A percentile compares a stretch with the other conserved stretches of the same genome.
phyloP scores from a whole-genome alignment of 805 yeast genomes.

The Zygotorulaspora sp. region DNA sequence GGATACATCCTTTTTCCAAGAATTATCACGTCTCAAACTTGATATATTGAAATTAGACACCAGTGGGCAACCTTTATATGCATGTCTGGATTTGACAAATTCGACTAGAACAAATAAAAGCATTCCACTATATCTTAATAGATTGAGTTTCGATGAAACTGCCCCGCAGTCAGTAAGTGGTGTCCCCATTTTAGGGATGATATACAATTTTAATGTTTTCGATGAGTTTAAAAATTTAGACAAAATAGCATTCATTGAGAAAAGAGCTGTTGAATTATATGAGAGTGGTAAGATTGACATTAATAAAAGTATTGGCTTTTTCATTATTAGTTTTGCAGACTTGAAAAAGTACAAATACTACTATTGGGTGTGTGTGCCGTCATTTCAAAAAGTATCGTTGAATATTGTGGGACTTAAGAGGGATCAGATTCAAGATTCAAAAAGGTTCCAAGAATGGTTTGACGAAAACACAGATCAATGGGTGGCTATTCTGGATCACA shows the following conservation, averaged over 20 bases:
- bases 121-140: conserved; percentile 25
- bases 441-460: conserved; percentile 19
- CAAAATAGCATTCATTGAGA: conserved; percentile 53
- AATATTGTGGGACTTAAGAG: conserved; percentile 8
- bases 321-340: conserved; percentile 72
- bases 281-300: conserved; percentile 32
- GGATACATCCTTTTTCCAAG: conserved; percentile 83
- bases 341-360: conserved; percentile 81
- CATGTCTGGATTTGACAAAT: conserved; percentile 24
- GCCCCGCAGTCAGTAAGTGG: conserved; percentile 5
- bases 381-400: conserved; percentile 36
- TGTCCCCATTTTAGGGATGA: conserved; percentile 34
- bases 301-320: conserved; percentile 35
- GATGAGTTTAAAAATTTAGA: conserved; percentile 75
- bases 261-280: conserved; percentile 35
- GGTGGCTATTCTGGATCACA: conserved; percentile 28
- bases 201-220: conserved; percentile 70
- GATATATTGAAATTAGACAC: conserved; percentile 59
- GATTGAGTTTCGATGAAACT: conserved; percentile 34
- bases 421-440: neutral
- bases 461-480: conserved; percentile 20
- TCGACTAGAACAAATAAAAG: conserved; percentile 15
- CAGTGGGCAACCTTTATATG: conserved; percentile 25
- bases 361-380: conserved; percentile 88
- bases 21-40: conserved; percentile 66